phyloP scores from a whole-genome alignment of 768 basidiomycete species.

The Porpolomopsis calyptriformis region DNA sequence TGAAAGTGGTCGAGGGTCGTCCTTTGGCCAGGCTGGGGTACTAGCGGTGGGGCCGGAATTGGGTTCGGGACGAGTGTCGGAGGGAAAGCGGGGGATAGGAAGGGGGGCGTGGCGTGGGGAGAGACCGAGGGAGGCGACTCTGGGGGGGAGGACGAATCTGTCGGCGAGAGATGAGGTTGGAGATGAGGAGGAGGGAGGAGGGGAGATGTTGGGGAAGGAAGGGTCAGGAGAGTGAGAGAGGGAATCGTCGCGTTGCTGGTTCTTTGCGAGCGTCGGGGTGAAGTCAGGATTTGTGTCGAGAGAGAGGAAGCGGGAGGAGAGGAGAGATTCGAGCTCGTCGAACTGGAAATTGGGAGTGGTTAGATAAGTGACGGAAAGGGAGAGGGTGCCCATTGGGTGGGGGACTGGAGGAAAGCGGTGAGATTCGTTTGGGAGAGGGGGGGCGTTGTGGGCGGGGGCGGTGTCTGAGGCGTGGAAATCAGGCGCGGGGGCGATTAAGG shows the following conservation, averaged over 20 bases:
- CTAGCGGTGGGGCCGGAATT: neutral
- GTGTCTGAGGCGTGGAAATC: constrained; percentile 19
- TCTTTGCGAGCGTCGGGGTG: constrained; percentile 60
- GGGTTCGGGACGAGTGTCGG: neutral
- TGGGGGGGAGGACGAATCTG: constrained; percentile 25
- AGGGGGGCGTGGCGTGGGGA: constrained; percentile 8
- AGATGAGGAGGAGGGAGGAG: constrained; percentile 5
- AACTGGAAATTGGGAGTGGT: constrained; percentile 58
- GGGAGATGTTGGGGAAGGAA: neutral
- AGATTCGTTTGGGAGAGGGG: constrained; percentile 35
- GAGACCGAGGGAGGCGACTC: constrained; percentile 8
- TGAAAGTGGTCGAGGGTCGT: constrained; percentile 15
- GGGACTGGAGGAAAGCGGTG: constrained; percentile 58
- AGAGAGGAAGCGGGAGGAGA: constrained; percentile 64
- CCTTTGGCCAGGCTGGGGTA: constrained; percentile 7
- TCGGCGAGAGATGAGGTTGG: constrained; percentile 21
- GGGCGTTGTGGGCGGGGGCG: constrained; percentile 27
- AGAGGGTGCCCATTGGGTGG: constrained; percentile 56
- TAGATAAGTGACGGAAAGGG: constrained; percentile 55
- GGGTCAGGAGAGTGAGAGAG: constrained; percentile 24
- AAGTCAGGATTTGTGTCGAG: constrained; percentile 57
- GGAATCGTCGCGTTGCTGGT: constrained; percentile 51
- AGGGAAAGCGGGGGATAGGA: constrained; percentile 2
- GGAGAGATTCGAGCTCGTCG: constrained; percentile 65
- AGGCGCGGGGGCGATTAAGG: neutral